Percentiles rank a stretch among this genome's conserved stretches.
phyloP scores from a whole-genome alignment of 75 land plant species.

The Cryptomeria japonica region DNA sequence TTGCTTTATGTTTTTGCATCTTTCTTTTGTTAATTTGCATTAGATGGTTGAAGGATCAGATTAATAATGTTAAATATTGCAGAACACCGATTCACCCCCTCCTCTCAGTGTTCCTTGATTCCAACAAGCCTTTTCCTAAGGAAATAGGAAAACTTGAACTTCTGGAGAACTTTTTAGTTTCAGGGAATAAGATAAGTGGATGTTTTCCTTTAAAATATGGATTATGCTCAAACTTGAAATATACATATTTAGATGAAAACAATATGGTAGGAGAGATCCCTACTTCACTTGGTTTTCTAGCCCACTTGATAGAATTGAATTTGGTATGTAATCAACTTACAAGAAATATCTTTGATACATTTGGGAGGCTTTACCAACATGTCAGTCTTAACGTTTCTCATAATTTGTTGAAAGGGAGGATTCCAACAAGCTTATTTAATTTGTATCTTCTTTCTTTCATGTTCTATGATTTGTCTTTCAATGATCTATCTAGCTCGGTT shows the following conservation, averaged over 20 bases:
- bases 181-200: slow-evolving; percentile 16
- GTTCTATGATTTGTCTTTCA: slow-evolving; percentile 30
- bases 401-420: slow-evolving; percentile 23
- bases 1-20: too few relatives aligned
- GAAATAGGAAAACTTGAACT: slow-evolving; percentile 12
- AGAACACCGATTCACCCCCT: too few relatives aligned
- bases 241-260: slow-evolving; percentile 16
- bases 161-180: neutral
- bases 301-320: slow-evolving; percentile 13
- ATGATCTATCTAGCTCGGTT: slow-evolving; percentile 30
- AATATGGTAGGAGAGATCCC: slow-evolving; percentile 23
- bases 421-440: slow-evolving; percentile 20
- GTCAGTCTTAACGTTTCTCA: slow-evolving; percentile 24
- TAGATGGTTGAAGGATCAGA: too few relatives aligned
- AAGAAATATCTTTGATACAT: slow-evolving; percentile 21
- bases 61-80: too few relatives aligned
- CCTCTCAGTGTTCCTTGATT: too few relatives aligned
- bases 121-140: slow-evolving; percentile 1
- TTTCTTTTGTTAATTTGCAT: too few relatives aligned
- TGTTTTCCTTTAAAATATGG: slow-evolving; percentile 3
- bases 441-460: slow-evolving; percentile 14
- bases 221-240: slow-evolving; percentile 12
- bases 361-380: slow-evolving; percentile 25
- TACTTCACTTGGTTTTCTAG: slow-evolving; percentile 8
- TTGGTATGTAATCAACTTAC: slow-evolving; percentile 22